Evolutionary conservation across 257 asterid genomes (phyloP).

Genomic region (Petrea volubilis): DNA sequence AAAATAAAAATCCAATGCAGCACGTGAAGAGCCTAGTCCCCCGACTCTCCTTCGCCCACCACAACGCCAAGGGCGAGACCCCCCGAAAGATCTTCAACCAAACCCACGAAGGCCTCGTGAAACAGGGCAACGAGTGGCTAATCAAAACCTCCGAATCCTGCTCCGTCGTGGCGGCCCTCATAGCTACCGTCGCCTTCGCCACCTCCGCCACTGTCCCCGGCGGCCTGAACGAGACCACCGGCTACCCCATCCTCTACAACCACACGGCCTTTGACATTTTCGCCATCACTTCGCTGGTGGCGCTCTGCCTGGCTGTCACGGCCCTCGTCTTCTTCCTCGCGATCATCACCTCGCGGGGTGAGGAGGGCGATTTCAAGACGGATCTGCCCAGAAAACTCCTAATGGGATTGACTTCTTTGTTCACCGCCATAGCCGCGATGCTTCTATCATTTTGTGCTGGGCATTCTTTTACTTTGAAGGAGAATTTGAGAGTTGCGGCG

Average conservation of each 20-base stretch:
- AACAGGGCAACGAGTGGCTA: background rate
- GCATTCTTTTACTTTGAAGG: no score
- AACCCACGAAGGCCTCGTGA: background rate
- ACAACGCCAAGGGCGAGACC: background rate
- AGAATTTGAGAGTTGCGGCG: no score
- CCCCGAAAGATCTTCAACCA: background rate
- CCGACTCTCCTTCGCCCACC: background rate
- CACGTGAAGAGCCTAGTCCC: background rate
- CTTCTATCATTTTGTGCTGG: no score
- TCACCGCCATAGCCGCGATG: no score
- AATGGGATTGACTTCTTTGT: no score
- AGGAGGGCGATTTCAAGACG: no score
- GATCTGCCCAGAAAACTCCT: no score
- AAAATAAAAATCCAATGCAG: no score
- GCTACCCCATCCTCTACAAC: background rate
- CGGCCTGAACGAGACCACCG: background rate
- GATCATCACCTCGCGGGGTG: no score
- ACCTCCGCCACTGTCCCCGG: background rate
- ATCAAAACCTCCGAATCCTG: background rate
- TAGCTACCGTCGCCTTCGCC: background rate
- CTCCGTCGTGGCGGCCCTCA: background rate
- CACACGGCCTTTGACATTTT: background rate
- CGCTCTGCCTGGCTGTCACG: no score
- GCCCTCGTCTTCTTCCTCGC: no score
- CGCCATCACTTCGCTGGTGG: background rate